These are phyloP conservation scores for Flaveria linearis DNA, from an alignment of 129 eudicot genomes.

Conservation along the genomic window DNA sequence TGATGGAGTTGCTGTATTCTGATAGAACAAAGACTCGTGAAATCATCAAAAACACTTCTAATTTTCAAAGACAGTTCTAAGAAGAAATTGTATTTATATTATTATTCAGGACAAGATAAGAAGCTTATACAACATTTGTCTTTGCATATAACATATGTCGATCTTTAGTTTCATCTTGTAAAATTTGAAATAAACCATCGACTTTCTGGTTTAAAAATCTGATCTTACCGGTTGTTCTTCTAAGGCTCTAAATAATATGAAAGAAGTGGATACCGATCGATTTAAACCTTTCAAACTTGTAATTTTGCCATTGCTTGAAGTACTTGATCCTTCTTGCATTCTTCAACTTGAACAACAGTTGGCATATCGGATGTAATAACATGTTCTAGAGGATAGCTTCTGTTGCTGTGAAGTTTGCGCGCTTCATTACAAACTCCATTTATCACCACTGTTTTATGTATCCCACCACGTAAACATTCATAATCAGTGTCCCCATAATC, in stretches of 20 bases:
- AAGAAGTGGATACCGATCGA: neutral
- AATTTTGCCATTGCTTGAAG: constrained; percentile 45
- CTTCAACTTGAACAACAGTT: constrained; percentile 39
- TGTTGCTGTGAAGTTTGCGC: constrained; percentile 50
- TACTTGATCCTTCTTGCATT: constrained; percentile 37
- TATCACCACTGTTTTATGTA: constrained; percentile 65
- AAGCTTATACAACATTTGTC: constrained; percentile 3
- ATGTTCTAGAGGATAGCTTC: constrained; percentile 81
- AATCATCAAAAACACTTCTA: too few relatives aligned
- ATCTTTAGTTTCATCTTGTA: neutral
- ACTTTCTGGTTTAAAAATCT: neutral
- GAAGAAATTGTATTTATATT: neutral
- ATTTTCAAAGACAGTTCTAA: neutral
- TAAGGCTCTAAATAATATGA: neutral
- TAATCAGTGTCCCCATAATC: constrained; percentile 86
- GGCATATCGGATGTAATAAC: constrained; percentile 60
- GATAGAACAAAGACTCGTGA: too few relatives aligned
- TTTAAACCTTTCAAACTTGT: constrained; percentile 30
- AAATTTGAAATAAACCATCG: neutral
- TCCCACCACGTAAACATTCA: constrained; percentile 71
- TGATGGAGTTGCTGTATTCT: too few relatives aligned
- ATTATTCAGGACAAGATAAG: neutral
- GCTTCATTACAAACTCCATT: constrained; percentile 63
- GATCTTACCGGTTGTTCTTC: neutral
- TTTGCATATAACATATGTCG: neutral